Percentiles rank a stretch among this genome's conserved stretches.
phyloP scores from a whole-genome alignment of 352 stramenopile genomes.

The Globisporangium takayamanum region DNA sequence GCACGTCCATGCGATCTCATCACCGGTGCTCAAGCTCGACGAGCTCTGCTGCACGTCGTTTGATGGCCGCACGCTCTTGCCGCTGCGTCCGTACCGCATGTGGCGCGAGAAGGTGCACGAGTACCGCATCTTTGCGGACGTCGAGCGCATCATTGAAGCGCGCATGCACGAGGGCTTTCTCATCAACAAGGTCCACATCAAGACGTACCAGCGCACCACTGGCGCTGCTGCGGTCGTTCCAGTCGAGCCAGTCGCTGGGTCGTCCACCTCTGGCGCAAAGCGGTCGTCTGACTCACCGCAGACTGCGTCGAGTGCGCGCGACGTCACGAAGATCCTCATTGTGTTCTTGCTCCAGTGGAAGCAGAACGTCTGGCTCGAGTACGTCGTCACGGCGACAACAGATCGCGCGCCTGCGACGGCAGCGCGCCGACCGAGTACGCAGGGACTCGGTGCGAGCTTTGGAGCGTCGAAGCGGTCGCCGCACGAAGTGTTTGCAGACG shows the following conservation, averaged over 20 bases:
- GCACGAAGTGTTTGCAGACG: slow-evolving; percentile 26
- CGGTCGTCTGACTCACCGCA: slow-evolving; percentile 7
- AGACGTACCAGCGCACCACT: slow-evolving; percentile 23
- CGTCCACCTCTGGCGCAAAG: slow-evolving; percentile 15
- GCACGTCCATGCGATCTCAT: slow-evolving; percentile 58
- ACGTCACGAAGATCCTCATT: slow-evolving; percentile 65
- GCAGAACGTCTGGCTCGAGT: slow-evolving; percentile 87
- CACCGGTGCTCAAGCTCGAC: slow-evolving; percentile 60
- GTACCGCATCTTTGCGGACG: slow-evolving; percentile 78
- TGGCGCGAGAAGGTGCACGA: slow-evolving; percentile 87
- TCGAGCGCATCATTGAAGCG: slow-evolving; percentile 77
- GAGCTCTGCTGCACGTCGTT: slow-evolving; percentile 67
- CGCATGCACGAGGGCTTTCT: slow-evolving; percentile 75
- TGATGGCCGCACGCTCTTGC: slow-evolving; percentile 49
- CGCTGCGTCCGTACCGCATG: slow-evolving; percentile 74
- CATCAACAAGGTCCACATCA: slow-evolving; percentile 77
- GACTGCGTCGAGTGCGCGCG: slow-evolving; percentile 6
- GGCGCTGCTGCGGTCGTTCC: neutral
- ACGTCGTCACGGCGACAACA: slow-evolving; percentile 70
- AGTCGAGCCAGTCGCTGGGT: slow-evolving; percentile 14
- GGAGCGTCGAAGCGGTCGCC: slow-evolving; percentile 17
- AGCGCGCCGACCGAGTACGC: slow-evolving; percentile 7
- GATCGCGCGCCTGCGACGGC: slow-evolving; percentile 19
- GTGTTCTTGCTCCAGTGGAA: slow-evolving; percentile 87
- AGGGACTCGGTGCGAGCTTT: slow-evolving; percentile 13